phyloP scores from a whole-genome alignment of 169 alveolate genomes.

The Sarcocystis neurona region DNA sequence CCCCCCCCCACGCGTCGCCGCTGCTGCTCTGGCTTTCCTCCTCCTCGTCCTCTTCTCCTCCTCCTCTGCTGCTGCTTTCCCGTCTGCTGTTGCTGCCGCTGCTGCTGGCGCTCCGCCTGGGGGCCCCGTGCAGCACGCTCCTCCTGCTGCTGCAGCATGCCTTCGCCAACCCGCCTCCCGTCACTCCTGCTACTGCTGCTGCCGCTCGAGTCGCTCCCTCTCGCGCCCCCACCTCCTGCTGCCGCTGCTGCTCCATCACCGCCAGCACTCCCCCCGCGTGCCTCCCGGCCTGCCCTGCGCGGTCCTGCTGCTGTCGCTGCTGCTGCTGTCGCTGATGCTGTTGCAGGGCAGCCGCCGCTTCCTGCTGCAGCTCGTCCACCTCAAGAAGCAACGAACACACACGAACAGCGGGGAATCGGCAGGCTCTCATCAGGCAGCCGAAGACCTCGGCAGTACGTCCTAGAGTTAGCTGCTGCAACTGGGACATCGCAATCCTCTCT shows the following conservation, averaged over 20 bases:
- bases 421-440: neutral
- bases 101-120: neutral
- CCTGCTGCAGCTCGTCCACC: constrained; percentile 6
- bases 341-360: neutral
- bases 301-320: neutral
- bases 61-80: neutral
- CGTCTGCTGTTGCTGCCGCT: neutral
- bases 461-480: neutral
- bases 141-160: neutral
- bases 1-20: neutral
- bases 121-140: neutral
- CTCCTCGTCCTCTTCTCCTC: neutral
- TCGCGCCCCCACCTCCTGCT: neutral
- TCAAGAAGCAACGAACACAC: constrained; percentile 4
- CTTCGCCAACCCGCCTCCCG: neutral
- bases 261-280: neutral
- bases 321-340: too few relatives aligned
- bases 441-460: constrained; percentile 19
- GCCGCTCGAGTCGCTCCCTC: neutral
- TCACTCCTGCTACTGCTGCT: neutral
- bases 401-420: neutral
- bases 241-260: neutral
- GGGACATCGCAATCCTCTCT: neutral
- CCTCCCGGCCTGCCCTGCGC: neutral
- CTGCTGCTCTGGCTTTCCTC: too few relatives aligned